These are phyloP conservation scores for Keithomyces neogunnii DNA, from an alignment of 2,329 filamentous ascomycete species.

Conservation along the genomic window DNA sequence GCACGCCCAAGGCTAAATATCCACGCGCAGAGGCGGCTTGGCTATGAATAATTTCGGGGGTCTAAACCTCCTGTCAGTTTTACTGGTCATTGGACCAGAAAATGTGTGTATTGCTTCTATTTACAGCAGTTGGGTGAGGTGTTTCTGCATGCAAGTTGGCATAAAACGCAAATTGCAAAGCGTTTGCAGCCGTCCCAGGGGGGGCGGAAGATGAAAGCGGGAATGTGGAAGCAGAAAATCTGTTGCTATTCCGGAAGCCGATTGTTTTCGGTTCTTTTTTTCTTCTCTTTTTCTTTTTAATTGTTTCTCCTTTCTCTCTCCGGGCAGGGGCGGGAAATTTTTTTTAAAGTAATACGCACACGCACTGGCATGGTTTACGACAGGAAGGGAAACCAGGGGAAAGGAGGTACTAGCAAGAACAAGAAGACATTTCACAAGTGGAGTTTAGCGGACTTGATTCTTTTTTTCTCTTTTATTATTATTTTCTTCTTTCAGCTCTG, in stretches of 20 bases:
- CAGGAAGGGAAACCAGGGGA: neutral
- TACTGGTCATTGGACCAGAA: neutral
- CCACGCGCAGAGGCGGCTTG: neutral
- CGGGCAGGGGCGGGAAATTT: constrained; percentile 1
- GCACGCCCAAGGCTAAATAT: too few species aligned
- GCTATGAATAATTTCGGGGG: neutral
- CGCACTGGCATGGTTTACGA: constrained; percentile 1
- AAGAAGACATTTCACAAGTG: constrained; percentile 3
- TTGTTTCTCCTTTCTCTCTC: neutral
- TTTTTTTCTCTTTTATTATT: constrained; percentile 2
- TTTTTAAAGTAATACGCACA: constrained; percentile 6
- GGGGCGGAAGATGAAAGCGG: neutral
- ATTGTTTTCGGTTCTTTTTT: neutral
- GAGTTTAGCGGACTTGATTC: constrained; percentile 9
- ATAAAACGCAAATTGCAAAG: neutral
- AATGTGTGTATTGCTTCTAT: neutral
- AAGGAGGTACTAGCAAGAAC: neutral
- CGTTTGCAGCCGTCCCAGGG: neutral
- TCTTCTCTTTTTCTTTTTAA: neutral
- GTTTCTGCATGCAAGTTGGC: neutral
- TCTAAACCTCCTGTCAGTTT: neutral
- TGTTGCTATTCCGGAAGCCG: neutral
- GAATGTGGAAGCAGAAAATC: neutral
- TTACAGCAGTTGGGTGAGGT: neutral
- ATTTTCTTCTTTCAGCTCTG: neutral